Evolutionary conservation across 176 grass and related monocot species (phyloP), one percentile per base, ranked within the genome.

Genomic region (Juncus effusus): DNA sequence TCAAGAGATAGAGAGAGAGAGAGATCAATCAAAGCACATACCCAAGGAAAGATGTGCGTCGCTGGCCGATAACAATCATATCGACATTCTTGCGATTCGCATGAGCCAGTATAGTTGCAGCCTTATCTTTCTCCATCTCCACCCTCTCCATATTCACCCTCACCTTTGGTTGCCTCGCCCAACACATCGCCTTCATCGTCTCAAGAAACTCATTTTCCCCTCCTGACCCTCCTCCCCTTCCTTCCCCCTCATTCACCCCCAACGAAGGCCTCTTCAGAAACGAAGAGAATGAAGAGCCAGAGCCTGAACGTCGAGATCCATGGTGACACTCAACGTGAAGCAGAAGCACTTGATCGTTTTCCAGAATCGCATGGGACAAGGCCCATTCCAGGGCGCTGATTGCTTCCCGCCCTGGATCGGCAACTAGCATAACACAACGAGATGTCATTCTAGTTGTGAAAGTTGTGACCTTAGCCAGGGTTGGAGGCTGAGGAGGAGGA

Each of bases 381-480:
- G 87, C 81, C 87, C 87, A 96, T 75, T 91, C 87, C 52, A 96
- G 80, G 7, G 92, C 92, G 61, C 79, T 78, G 5, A 71, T 59
- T 16, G 87, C 82, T 74, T 91, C 84, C 19, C 87, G 81, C 40
- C 81, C 81, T 14, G 87, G 79, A 56, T 96, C 84, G 13, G 84
- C 84, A 14, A 96, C 63, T 61, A 90, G 57, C 87, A 90, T 87
- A 51, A 96, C 74, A 6, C 68, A 83, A n/a, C 91, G 78, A 42
- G 63, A 13, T 16, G 50, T 38, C n/a, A 13, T 51, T 12, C 44
- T 16, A 40, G 58, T 41, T 61, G 47, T 38, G 41, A 54, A 51
- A 16, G 55, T 72, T 58, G 54, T 41, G 13, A 2, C 8, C 6
- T 5, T 10, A 56, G 35, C n/a, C 40, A 10, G 7, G 36, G 41